phyloP scores from a whole-genome alignment of 1,284 basidiomycete species.

The Cutaneotrichosporon dermatis region DNA sequence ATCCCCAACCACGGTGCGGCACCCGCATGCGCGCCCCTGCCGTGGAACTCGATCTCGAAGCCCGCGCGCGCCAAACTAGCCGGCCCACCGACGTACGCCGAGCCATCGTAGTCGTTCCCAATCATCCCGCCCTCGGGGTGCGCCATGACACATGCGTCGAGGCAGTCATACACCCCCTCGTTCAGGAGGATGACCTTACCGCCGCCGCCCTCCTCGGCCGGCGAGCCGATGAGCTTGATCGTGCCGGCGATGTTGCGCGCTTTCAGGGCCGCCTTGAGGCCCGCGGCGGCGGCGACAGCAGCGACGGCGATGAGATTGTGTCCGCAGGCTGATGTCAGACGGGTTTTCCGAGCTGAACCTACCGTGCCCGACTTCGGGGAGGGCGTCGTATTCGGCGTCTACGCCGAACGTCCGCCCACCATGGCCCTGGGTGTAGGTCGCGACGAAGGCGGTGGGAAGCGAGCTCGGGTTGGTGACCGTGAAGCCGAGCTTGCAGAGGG shows the following conservation, averaged over 20 bases:
- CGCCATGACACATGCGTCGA: slow-evolving; percentile 32
- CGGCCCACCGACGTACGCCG: slow-evolving; percentile 21
- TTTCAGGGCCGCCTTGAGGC: slow-evolving; percentile 38
- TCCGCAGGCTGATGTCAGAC: slow-evolving; percentile 59
- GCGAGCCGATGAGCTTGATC: slow-evolving; percentile 42
- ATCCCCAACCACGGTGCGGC: slow-evolving; percentile 50
- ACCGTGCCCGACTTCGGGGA: slow-evolving; percentile 29
- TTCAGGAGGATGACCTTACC: slow-evolving; percentile 74
- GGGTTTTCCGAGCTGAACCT: not conserved
- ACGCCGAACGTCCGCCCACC: slow-evolving; percentile 33
- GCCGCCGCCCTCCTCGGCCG: slow-evolving; percentile 71
- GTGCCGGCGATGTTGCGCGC: slow-evolving; percentile 34
- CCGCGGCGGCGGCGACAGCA: slow-evolving; percentile 43
- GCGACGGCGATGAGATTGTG: slow-evolving; percentile 49
- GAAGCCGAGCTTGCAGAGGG: slow-evolving; percentile 26
- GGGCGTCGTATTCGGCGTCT: slow-evolving; percentile 34
- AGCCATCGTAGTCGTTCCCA: slow-evolving; percentile 12
- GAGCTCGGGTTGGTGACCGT: slow-evolving; percentile 26
- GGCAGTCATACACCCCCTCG: slow-evolving; percentile 65
- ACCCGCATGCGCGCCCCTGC: slow-evolving; percentile 32
- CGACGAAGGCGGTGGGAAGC: slow-evolving; percentile 27
- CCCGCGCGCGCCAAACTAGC: slow-evolving; percentile 27
- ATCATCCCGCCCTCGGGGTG: slow-evolving; percentile 25
- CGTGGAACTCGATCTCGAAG: slow-evolving; percentile 29
- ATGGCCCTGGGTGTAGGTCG: slow-evolving; percentile 27